Percentiles rank a stretch among this genome's conserved stretches.
Evolutionary conservation across 768 basidiomycete genomes (phyloP).

Genomic region (Macrolepiota albuminosa): DNA sequence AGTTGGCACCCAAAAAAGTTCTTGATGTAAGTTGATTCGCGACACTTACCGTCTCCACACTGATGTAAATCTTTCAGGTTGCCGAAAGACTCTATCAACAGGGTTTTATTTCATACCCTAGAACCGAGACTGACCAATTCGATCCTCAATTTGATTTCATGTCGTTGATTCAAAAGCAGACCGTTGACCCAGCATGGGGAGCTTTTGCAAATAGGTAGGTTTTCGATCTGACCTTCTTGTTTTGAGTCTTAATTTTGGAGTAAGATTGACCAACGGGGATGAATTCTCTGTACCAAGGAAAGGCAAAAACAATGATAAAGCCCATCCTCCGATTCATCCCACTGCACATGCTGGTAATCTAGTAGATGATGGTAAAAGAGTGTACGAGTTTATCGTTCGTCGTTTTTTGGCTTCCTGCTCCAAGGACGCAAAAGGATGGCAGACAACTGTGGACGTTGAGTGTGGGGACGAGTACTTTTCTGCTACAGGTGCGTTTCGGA

Average conservation of each 20-base stretch:
- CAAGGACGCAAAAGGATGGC: constrained; percentile 85
- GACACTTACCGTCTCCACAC: background rate
- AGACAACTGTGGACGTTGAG: constrained; percentile 84
- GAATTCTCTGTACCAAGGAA: constrained; percentile 69
- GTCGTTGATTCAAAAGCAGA: constrained; percentile 83
- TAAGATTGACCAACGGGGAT: constrained; percentile 65
- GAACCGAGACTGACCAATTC: constrained; percentile 97
- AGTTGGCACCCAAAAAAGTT: constrained; percentile 84
- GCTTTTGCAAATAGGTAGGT: constrained; percentile 73
- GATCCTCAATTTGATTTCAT: constrained; percentile 92
- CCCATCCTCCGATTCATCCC: constrained; percentile 98
- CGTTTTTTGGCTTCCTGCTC: constrained; percentile 93
- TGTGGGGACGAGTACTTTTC: constrained; percentile 86
- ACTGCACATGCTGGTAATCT: constrained; percentile 83
- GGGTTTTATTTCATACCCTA: constrained; percentile 94
- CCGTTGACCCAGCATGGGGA: constrained; percentile 79
- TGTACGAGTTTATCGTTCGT: constrained; percentile 91
- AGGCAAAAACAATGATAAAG: constrained; percentile 96
- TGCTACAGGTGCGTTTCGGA: constrained; percentile 60
- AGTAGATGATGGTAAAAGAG: constrained; percentile 80
- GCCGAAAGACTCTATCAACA: constrained; percentile 93
- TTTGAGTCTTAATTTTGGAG: background rate
- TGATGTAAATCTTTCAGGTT: constrained; percentile 42
- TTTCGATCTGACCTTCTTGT: background rate
- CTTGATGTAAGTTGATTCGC: constrained; percentile 64